Base-by-base conservation (phyloP, 139 green algal species). In the Dunaliella primolecta region DNA sequence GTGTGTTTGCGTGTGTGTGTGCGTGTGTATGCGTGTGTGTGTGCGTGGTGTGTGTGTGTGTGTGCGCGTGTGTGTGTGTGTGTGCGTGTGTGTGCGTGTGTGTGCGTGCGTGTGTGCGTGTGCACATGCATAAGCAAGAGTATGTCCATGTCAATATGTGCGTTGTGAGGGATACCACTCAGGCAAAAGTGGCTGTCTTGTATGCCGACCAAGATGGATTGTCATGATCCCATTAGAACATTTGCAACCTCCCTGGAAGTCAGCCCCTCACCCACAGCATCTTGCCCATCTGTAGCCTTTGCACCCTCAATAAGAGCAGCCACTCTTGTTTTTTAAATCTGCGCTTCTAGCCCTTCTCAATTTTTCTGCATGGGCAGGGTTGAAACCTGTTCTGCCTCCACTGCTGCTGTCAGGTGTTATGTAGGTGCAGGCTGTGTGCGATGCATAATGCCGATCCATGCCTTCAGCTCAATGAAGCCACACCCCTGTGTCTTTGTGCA, bases 21-120 rank as follows among this genome's bases (percentile, higher is more conserved):
- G 77, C 46, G 77, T 82, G 77, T 82, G 33, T 64, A 25, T 82
- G 77, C 46, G 77, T 82, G 33, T n/a, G 77, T 82, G 77, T 82
- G 77, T 82, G 77, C 46, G 77, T 82, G n/a, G 77, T 82, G 77
- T 82, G 77, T 82, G 77, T 64, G 24, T 82, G 77, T 64, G 77
- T 38, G 77, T 38, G 33, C 21, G 77, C 31, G 77, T 82, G 77
- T 64, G 24, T 82, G 77, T 64, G 77, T 38, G 77, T 38, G 33
- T 56, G 77, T 38, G 77, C 46, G 77, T 38, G 77, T 82, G 77
- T 82, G 33, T 56, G 77, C 46, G 77, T 64, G 77, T 55, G 77
- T 82, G 77, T 82, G 33, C 27, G 77, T 82, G 77, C 21, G 77
- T 82, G 33, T 56, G 34, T 82, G n/a, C n/a, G 77, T 82, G 79